Evolutionary conservation across 208 protist species (phyloP), one percentile per base, ranked within the genome.

Genomic region (Vickermania spadyakhi): DNA sequence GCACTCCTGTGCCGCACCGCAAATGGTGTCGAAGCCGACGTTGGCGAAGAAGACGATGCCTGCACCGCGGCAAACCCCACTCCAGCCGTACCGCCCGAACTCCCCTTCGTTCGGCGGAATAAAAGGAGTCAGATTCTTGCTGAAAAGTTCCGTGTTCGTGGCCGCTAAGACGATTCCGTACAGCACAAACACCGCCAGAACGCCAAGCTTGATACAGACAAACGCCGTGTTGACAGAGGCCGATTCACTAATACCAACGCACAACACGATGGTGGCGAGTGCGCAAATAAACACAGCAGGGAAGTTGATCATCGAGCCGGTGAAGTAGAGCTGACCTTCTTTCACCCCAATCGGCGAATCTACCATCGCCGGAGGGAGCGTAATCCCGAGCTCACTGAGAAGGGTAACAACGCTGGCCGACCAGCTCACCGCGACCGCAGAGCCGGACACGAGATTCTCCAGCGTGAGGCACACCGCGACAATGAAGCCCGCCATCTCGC

Each of bases 1-100:
- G 61, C 60, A 72, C 27, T 82, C 71, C 28, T 77, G 70, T 2
- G 72, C 75, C 21, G 61, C 56, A 45, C 62, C 51, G 11, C 66
- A 69, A 26, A 82, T 66, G 5, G 72, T 68, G 52, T 82, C 75
- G 64, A 82, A 82, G 2, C 77, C 77, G 5, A 78, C 69, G 64
- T 73, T 76, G n/a, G 75, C 62, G 58, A 78, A 78, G 57, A 75
- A 75, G 18, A 82, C 61, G 23, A 73, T 59, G n/a, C 61, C 75
- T 3, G 72, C 42, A 28, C 68, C 67, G 25, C 60, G 62, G 56
- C 73, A 60, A 63, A 77, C 56, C 21, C 68, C 70, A 31, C 51
- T 60, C 18, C 58, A 21, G 52, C 75, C 75, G 50, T 60, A 75
- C 27, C 62, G 41, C 13, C 69, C 69, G 66, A 70, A 70, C 13